A percentile compares a stretch with the other conserved stretches of the same genome.
phyloP scores from a whole-genome alignment of 192 early-diverging fungal species.

The Coemansia sp. region DNA sequence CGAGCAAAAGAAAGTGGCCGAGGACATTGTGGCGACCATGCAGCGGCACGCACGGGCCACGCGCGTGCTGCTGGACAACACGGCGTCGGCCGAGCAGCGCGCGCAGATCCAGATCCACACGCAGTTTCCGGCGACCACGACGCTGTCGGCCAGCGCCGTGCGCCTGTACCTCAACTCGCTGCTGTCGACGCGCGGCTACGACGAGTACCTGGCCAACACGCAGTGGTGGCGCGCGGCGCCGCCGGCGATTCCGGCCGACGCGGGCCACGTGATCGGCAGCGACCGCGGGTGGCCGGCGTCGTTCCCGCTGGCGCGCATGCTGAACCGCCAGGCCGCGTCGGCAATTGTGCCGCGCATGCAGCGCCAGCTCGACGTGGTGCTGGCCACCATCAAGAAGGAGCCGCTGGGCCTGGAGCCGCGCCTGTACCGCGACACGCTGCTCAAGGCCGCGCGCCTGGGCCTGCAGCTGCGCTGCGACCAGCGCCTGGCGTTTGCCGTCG shows the following conservation, averaged over 20 bases:
- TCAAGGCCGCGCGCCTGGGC: constrained; percentile 31
- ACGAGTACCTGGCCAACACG: constrained; percentile 50
- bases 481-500: constrained; percentile 5
- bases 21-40: constrained; percentile 34
- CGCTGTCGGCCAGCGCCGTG: constrained; percentile 51
- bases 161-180: constrained; percentile 52
- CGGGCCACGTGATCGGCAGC: constrained; percentile 16
- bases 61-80: constrained; percentile 8
- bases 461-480: constrained; percentile 26
- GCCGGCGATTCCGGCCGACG: background rate
- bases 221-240: constrained; percentile 45
- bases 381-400: constrained; percentile 39
- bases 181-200: constrained; percentile 46
- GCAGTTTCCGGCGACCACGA: constrained; percentile 36
- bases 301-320: constrained; percentile 39
- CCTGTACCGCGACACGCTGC: constrained; percentile 48
- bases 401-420: constrained; percentile 48
- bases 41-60: constrained; percentile 23
- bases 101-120: constrained; percentile 33
- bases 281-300: constrained; percentile 38
- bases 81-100: background rate
- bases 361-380: constrained; percentile 43
- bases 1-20: constrained; percentile 50
- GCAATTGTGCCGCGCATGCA: constrained; percentile 40
- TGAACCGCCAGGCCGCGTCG: constrained; percentile 37